Evolutionary conservation across 2,329 filamentous ascomycete species (phyloP).

Genomic region (Helotiales sp.): DNA sequence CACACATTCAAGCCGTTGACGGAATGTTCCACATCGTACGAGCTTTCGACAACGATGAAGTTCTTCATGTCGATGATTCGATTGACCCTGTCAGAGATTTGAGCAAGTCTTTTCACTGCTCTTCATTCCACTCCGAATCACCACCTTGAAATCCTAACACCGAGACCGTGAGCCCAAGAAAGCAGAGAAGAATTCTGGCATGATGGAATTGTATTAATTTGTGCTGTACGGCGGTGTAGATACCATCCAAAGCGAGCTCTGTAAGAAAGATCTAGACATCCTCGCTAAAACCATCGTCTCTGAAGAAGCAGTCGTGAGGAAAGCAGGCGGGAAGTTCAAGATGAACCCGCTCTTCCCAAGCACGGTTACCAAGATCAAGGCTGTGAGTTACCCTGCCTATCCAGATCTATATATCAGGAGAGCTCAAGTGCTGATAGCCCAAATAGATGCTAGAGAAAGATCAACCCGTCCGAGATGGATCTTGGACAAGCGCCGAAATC

Average conservation of each 20-base stretch:
- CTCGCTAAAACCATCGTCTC: slow-evolving; percentile 47
- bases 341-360: slow-evolving; percentile 52
- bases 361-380: slow-evolving; percentile 49
- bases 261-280: slow-evolving; percentile 52
- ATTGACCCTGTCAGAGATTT: slow-evolving; percentile 52
- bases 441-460: slow-evolving; percentile 48
- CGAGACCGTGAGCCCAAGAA: not conserved
- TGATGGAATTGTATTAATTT: slow-evolving; percentile 14
- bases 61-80: slow-evolving; percentile 53
- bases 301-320: slow-evolving; percentile 48
- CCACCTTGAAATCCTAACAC: no score
- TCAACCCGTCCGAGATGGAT: slow-evolving; percentile 50
- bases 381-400: slow-evolving; percentile 32
- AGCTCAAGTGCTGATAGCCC: not conserved
- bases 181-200: not conserved
- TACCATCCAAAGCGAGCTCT: slow-evolving; percentile 49
- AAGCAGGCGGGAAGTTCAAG: slow-evolving; percentile 52
- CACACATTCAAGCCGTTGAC: slow-evolving; percentile 53
- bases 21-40: slow-evolving; percentile 53
- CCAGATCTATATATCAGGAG: not conserved
- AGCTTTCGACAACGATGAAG: slow-evolving; percentile 53
- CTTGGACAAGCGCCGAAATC: slow-evolving; percentile 51
- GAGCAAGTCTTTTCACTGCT: slow-evolving; percentile 40
- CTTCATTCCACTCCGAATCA: no score
- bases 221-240: slow-evolving; percentile 35